phyloP scores from a whole-genome alignment of 1,284 basidiomycete genomes.

The Mycena citricolor region DNA sequence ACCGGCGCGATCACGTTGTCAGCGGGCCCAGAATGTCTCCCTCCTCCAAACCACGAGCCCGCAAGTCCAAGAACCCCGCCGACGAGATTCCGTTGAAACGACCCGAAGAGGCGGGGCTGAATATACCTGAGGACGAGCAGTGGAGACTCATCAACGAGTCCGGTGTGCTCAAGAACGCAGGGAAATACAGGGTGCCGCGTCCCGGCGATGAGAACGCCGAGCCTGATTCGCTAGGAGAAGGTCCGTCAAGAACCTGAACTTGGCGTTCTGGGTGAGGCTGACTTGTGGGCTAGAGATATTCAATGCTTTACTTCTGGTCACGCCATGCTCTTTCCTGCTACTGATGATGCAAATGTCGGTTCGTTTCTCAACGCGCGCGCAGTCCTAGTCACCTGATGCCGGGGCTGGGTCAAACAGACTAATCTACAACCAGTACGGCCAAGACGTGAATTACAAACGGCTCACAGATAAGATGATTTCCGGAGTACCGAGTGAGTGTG shows the following conservation, averaged over 20 bases:
- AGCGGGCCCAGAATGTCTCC: no score
- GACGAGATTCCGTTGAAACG: constrained; percentile 24
- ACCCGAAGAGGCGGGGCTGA: no score
- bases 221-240: constrained; percentile 8
- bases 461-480: constrained; percentile 56
- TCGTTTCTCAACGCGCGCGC: background rate
- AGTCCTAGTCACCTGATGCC: constrained; percentile 5
- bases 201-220: constrained; percentile 17
- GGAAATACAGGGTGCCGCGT: no score
- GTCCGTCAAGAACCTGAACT: no score
- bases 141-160: constrained; percentile 71
- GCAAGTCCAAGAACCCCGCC: no score
- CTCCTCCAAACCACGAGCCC: no score
- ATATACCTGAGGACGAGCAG: constrained; percentile 73
- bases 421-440: constrained; percentile 73
- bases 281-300: constrained; percentile 17
- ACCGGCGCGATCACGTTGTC: no score
- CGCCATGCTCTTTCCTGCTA: constrained; percentile 16
- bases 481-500: constrained; percentile 64
- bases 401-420: constrained; percentile 43
- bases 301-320: constrained; percentile 16
- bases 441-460: constrained; percentile 46
- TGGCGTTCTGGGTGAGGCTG: no score
- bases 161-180: constrained; percentile 59
- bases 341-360: constrained; percentile 19